Base-by-base conservation (phyloP, 2,329 filamentous ascomycete genomes). In the Diaporthe sp. region DNA sequence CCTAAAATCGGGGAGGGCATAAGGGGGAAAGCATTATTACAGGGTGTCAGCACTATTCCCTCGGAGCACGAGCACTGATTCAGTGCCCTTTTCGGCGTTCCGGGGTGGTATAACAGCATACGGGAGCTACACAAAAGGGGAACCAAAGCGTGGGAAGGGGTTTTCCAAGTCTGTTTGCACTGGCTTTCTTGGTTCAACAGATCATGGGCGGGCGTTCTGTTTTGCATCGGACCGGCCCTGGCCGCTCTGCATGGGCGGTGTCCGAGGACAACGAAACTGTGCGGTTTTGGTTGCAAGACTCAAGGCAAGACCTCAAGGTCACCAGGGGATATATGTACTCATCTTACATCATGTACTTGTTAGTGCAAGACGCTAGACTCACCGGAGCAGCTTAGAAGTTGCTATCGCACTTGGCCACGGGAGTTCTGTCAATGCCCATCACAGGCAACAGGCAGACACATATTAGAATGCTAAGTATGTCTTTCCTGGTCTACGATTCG, bases 301-400 rank as follows among this genome's bases (percentile, higher is more conserved):
- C 67, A 75, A 57, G 58, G 63, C 28, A 71, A 73, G 75, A 73
- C 70, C 75, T 77, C 70, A 53, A 51, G 75, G 75, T 75, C 75
- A 70, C 47, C 47, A 63, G 28, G 47, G 25, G 20, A 25, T 63
- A 71, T 47, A 63, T 63, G 51, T 73, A 47, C 58, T 42, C 71
- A 65, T 55, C 31, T 73, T 25, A 60, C 22, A 28, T 61, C 47
- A 47, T 61, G 34, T 72, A 71, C 61, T 55, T 47, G 28, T 67
- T 57, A 63, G 31, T 53, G 17, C 13, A 39, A 55, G 55, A 20
- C 57, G 44, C 70, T 49, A 72, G 57, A 72, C 42, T 20, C 53
- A 60, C 12, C 42, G 28, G 49, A 44, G 60, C 34, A 44, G 51
- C 49, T 28, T 42, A 65, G 55, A 72, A 34, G 37, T 65, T 63